These are phyloP conservation scores for Gonium pectorale DNA, from an alignment of 139 green algal genomes.

Conservation along the genomic window DNA sequence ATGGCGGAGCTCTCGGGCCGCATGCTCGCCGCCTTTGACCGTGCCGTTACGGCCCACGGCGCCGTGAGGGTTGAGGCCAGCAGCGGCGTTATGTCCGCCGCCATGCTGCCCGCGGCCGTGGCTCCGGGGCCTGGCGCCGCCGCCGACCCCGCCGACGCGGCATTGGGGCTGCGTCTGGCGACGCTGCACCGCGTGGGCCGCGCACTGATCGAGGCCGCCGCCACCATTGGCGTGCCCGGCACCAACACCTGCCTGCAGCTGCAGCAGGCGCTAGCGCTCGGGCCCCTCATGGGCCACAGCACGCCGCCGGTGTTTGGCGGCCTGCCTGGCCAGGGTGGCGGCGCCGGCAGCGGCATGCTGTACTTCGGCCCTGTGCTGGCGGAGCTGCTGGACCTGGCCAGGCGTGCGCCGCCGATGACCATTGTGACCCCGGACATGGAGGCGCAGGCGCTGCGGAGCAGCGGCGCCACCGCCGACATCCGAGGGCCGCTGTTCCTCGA, in stretches of 20 bases:
- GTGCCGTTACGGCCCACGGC: not conserved
- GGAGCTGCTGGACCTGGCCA: conserved; percentile 33
- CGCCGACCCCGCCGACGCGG: not conserved
- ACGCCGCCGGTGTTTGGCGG: too few species aligned
- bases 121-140: not conserved
- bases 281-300: conserved; percentile 18
- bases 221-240: conserved; percentile 33
- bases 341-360: not conserved
- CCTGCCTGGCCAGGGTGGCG: not conserved
- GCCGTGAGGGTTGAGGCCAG: not conserved
- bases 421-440: conserved; percentile 33
- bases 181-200: conserved; percentile 40
- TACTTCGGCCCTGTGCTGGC: conserved; percentile 30
- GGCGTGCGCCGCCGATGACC: conserved; percentile 36
- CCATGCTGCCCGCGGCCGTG: not conserved
- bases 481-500: conserved; percentile 38
- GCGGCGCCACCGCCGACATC: conserved; percentile 35
- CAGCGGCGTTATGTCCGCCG: conserved; percentile 17
- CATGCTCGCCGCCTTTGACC: conserved; percentile 23
- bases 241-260: conserved; percentile 42
- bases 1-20: conserved; percentile 27
- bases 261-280: conserved; percentile 34
- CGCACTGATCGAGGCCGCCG: conserved; percentile 25
- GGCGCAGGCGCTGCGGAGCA: conserved; percentile 3
- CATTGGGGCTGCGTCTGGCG: conserved; percentile 34